Percentiles rank a stretch among this genome's conserved stretches.
Conservation (phyloP, 2,329 filamentous ascomycete genomes). For the Chlorencoelia australis region DNA sequence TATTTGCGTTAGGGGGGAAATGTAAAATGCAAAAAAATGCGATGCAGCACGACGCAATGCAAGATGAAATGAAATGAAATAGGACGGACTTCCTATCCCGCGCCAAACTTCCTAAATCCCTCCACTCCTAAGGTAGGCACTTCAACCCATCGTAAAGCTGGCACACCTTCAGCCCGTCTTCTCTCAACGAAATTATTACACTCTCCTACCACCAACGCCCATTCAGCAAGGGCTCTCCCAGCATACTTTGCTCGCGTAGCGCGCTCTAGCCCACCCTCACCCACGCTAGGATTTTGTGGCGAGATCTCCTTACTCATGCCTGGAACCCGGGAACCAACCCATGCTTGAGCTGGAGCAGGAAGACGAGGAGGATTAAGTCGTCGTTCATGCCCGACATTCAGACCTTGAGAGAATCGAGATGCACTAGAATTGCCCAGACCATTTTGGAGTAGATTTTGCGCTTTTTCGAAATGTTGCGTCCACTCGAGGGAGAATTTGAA, state of each 20-base stretch:
- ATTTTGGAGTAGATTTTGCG: slow-evolving; percentile 4
- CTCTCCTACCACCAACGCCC: slow-evolving; percentile 64
- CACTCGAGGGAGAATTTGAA: slow-evolving; percentile 70
- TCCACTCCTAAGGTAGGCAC: slow-evolving; percentile 56
- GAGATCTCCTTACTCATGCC: slow-evolving; percentile 19
- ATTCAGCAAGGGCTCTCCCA: slow-evolving; percentile 68
- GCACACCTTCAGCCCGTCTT: slow-evolving; percentile 62
- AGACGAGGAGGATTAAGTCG: slow-evolving; percentile 60
- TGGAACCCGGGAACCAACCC: slow-evolving; percentile 36
- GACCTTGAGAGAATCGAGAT: not conserved
- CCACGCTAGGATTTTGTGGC: slow-evolving; percentile 18
- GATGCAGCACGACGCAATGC: no score
- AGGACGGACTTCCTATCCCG: not conserved
- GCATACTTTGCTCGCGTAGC: slow-evolving; percentile 45
- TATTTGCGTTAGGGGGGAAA: no score
- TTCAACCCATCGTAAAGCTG: slow-evolving; percentile 57
- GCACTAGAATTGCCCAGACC: no score
- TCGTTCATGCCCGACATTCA: slow-evolving; percentile 33
- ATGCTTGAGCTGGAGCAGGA: slow-evolving; percentile 58
- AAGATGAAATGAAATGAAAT: no score
- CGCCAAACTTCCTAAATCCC: slow-evolving; percentile 38
- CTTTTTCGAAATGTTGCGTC: slow-evolving; percentile 38
- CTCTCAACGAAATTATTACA: slow-evolving; percentile 75
- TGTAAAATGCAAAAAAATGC: no score
- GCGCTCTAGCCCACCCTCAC: slow-evolving; percentile 9